Percentiles rank a stretch among this genome's conserved stretches.
These are phyloP conservation scores for Trematosphaeria pertusa DNA, from an alignment of 2,329 filamentous ascomycete genomes.

Conservation along the genomic window DNA sequence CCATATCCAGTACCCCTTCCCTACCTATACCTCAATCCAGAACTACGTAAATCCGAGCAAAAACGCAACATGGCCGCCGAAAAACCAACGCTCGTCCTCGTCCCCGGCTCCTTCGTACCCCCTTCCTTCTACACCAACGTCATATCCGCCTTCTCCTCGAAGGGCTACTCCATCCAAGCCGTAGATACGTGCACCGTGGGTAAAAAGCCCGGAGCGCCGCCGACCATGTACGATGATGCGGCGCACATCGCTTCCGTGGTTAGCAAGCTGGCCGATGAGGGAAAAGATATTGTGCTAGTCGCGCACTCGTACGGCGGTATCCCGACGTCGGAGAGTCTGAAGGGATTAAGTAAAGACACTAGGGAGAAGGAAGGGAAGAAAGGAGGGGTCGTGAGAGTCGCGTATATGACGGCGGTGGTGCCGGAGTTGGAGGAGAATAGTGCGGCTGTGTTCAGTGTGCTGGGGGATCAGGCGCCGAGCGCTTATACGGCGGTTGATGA, in stretches of 20 bases:
- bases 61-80: too few species aligned
- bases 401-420: constrained; percentile 28
- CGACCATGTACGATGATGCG: constrained; percentile 40
- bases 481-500: constrained; percentile 14
- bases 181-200: constrained; percentile 17
- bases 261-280: constrained; percentile 33
- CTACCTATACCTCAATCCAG: too few species aligned
- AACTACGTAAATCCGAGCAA: too few species aligned
- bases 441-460: too few species aligned
- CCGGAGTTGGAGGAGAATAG: constrained; percentile 21
- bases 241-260: constrained; percentile 31
- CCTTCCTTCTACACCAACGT: constrained; percentile 23
- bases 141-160: constrained; percentile 11
- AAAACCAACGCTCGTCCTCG: constrained; percentile 28
- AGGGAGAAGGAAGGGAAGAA: constrained; percentile 33
- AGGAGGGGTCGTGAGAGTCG: constrained; percentile 37
- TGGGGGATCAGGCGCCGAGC: constrained; percentile 5
- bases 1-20: too few species aligned
- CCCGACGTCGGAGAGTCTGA: constrained; percentile 33
- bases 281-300: constrained; percentile 46
- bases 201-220: constrained; percentile 14
- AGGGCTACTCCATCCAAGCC: constrained; percentile 23
- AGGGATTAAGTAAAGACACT: constrained; percentile 36
- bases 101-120: constrained; percentile 34
- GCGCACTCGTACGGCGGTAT: constrained; percentile 50